Conservation (phyloP, 78 protist genomes). For the Protostelium mycophagum region DNA sequence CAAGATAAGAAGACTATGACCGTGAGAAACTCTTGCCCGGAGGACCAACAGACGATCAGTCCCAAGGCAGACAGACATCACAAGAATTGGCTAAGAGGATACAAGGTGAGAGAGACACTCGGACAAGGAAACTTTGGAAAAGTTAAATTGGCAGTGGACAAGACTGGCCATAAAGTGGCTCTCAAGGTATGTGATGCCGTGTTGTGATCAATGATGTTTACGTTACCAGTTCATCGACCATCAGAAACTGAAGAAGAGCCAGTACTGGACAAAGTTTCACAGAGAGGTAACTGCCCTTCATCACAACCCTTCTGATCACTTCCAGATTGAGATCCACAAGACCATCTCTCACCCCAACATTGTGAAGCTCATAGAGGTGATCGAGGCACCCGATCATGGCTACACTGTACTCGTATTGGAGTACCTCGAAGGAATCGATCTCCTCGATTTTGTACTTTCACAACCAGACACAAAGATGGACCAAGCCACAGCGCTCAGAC, state of each 20-base stretch:
- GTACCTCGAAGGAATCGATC: conserved; percentile 40
- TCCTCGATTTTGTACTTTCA: conserved; percentile 51
- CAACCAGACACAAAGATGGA: conserved; percentile 21
- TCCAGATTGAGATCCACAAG: conserved; percentile 44
- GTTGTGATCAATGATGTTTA: background rate
- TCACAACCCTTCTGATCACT: too few relatives aligned
- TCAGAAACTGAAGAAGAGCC: background rate
- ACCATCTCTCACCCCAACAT: conserved; percentile 62
- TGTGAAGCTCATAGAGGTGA: conserved; percentile 46
- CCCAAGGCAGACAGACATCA: background rate
- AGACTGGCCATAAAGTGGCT: background rate
- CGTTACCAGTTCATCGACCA: background rate
- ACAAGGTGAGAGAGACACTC: conserved; percentile 29
- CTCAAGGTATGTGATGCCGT: background rate
- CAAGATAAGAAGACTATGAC: too few relatives aligned
- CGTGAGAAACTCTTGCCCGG: too few relatives aligned
- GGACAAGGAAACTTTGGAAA: conserved; percentile 60
- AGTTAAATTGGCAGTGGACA: conserved; percentile 30
- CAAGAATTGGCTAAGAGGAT: background rate
- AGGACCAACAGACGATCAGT: too few relatives aligned
- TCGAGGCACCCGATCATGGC: conserved; percentile 21
- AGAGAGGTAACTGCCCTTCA: too few relatives aligned
- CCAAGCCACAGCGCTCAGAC: conserved; percentile 50
- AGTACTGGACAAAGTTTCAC: background rate
- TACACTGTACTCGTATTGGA: conserved; percentile 28